Conservation (phyloP, 2,329 filamentous ascomycete species). For the Epichloe typhina region DNA sequence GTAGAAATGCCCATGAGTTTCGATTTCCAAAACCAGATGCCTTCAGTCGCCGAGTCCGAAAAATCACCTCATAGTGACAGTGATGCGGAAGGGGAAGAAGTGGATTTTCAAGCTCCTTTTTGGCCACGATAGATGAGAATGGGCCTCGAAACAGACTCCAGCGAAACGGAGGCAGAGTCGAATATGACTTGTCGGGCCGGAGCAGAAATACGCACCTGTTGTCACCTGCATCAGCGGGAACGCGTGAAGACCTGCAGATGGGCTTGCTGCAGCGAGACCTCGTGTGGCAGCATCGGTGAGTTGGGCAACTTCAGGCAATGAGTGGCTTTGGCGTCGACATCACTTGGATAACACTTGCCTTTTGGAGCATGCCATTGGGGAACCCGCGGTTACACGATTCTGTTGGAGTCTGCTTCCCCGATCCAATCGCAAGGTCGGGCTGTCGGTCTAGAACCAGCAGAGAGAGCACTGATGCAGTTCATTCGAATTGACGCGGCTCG, state of each 20-base stretch:
- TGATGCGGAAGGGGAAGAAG: not conserved
- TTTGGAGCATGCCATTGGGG: not conserved
- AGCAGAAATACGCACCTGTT: not conserved
- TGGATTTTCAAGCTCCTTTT: not conserved
- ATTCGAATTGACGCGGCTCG: not conserved
- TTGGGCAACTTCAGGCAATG: not conserved
- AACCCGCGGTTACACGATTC: not conserved
- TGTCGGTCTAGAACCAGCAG: not conserved
- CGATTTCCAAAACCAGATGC: not conserved
- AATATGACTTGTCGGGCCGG: not conserved
- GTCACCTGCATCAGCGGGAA: conserved; percentile 1
- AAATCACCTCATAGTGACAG: not conserved
- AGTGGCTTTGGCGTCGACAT: not conserved
- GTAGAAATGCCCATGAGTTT: not conserved
- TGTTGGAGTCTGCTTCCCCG: not conserved
- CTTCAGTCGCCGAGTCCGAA: not conserved
- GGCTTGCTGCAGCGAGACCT: not conserved
- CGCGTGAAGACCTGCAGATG: conserved; percentile 1
- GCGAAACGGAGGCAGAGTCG: no score
- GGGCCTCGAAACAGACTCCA: no score
- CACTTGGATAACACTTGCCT: not conserved
- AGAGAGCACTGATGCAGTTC: not conserved
- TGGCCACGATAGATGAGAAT: not conserved
- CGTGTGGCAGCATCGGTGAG: not conserved
- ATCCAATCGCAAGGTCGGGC: not conserved